Evolutionary conservation across 2,329 filamentous ascomycete species (phyloP).

Genomic region (Stylonectria norvegica): DNA sequence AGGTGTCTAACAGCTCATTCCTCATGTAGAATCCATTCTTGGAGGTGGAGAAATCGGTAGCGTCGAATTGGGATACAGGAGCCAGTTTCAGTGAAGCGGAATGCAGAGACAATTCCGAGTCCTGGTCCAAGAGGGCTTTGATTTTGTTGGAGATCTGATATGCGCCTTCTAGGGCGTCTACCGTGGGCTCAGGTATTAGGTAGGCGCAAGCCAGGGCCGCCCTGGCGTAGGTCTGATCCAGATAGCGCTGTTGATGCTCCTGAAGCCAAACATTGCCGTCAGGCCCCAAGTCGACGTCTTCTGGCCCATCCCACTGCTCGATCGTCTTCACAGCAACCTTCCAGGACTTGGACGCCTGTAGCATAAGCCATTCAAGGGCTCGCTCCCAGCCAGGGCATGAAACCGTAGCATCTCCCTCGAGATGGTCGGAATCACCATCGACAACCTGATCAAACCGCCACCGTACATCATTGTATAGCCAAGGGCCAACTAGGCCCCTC

Average conservation of each 20-base stretch:
- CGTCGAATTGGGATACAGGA: conserved; percentile 31
- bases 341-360: conserved; percentile 59
- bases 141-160: conserved; percentile 60
- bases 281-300: conserved; percentile 65
- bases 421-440: conserved; percentile 18
- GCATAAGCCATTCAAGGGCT: conserved; percentile 64
- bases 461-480: conserved; percentile 64
- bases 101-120: conserved; percentile 51
- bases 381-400: conserved; percentile 64
- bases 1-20: conserved; percentile 50
- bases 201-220: conserved; percentile 67
- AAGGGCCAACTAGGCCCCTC: conserved; percentile 66
- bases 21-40: conserved; percentile 32
- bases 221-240: conserved; percentile 64
- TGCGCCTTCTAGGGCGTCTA: conserved; percentile 56
- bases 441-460: conserved; percentile 38
- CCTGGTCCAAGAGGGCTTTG: conserved; percentile 53
- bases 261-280: conserved; percentile 55
- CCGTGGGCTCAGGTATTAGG: conserved; percentile 56
- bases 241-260: conserved; percentile 55
- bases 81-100: conserved; percentile 46
- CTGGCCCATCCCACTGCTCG: conserved; percentile 70
- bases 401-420: conserved; percentile 26
- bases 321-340: conserved; percentile 59
- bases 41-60: conserved; percentile 14